Evolutionary conservation across 768 basidiomycete species (phyloP).

Genomic region (Suillus plorans): DNA sequence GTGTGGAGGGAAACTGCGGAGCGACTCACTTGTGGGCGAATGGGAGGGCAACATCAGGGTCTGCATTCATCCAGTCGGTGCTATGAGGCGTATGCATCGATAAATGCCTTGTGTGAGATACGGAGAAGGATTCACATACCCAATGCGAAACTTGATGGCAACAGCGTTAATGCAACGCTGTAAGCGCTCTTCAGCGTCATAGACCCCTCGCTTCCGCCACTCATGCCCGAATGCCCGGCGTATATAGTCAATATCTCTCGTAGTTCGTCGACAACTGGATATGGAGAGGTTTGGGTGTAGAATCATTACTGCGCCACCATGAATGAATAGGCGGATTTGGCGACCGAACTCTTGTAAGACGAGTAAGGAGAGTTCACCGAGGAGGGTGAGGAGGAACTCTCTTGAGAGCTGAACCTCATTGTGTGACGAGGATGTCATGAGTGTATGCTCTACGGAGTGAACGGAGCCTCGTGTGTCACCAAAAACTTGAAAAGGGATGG

Average conservation of each 20-base stretch:
- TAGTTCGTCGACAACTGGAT: slow-evolving; percentile 47
- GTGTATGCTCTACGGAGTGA: background rate
- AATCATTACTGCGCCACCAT: slow-evolving; percentile 76
- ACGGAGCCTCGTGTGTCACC: slow-evolving; percentile 1
- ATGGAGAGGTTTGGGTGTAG: slow-evolving; percentile 47
- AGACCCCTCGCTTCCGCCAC: slow-evolving; percentile 45
- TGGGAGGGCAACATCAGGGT: slow-evolving; percentile 70
- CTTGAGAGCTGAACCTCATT: slow-evolving; percentile 36
- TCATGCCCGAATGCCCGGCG: slow-evolving; percentile 59
- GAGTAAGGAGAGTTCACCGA: slow-evolving; percentile 52
- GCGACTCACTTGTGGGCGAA: slow-evolving; percentile 58
- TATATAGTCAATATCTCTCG: slow-evolving; percentile 70
- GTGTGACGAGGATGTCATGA: slow-evolving; percentile 23
- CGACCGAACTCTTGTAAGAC: slow-evolving; percentile 46
- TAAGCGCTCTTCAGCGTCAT: slow-evolving; percentile 55
- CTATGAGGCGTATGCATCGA: slow-evolving; percentile 11
- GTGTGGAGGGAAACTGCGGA: slow-evolving; percentile 8
- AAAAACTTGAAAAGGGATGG: background rate
- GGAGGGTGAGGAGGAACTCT: slow-evolving; percentile 41
- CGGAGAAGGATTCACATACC: slow-evolving; percentile 35
- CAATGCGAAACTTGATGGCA: slow-evolving; percentile 43
- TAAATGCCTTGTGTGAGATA: background rate
- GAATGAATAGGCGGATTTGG: slow-evolving; percentile 60
- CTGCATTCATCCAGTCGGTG: slow-evolving; percentile 75
- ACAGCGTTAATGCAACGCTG: slow-evolving; percentile 56